Conservation (phyloP, 139 green algal species). For the Micromonas pusilla region DNA sequence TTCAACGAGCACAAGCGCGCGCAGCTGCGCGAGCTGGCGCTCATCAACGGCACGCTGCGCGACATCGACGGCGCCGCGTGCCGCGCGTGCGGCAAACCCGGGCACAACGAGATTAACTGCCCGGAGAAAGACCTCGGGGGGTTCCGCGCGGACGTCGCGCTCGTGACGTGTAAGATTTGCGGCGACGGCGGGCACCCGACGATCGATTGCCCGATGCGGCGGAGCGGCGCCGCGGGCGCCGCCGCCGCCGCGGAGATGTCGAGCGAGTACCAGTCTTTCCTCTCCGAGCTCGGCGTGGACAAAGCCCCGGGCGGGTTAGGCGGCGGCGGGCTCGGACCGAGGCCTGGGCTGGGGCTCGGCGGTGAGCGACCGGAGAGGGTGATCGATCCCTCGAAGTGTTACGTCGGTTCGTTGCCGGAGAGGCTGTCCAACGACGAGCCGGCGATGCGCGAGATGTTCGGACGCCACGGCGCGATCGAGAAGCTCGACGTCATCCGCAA, state of each 20-base stretch:
- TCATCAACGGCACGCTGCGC: constrained; percentile 81
- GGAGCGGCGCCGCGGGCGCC: constrained; percentile 32
- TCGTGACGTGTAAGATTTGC: constrained; percentile 40
- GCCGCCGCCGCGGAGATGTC: constrained; percentile 54
- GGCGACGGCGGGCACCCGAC: constrained; percentile 47
- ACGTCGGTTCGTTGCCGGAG: constrained; percentile 69
- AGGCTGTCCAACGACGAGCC: constrained; percentile 47
- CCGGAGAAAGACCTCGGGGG: constrained; percentile 28
- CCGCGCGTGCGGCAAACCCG: constrained; percentile 56
- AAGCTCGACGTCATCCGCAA: constrained; percentile 54
- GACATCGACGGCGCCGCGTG: constrained; percentile 52
- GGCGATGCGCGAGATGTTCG: constrained; percentile 63
- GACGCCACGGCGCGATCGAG: constrained; percentile 59
- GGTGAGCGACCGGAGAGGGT: constrained; percentile 2
- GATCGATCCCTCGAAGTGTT: constrained; percentile 58
- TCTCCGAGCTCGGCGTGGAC: constrained; percentile 69
- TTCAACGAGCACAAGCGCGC: constrained; percentile 88
- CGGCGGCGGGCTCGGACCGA: background rate
- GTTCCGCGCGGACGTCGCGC: constrained; percentile 63
- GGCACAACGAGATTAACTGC: constrained; percentile 57
- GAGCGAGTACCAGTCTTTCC: constrained; percentile 87
- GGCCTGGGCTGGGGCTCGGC: constrained; percentile 2
- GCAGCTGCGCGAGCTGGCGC: constrained; percentile 85
- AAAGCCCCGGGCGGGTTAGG: constrained; percentile 15
- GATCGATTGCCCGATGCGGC: constrained; percentile 44